Base-by-base conservation (phyloP, 768 basidiomycete species). In the Cystofilobasidium bisporidii region DNA sequence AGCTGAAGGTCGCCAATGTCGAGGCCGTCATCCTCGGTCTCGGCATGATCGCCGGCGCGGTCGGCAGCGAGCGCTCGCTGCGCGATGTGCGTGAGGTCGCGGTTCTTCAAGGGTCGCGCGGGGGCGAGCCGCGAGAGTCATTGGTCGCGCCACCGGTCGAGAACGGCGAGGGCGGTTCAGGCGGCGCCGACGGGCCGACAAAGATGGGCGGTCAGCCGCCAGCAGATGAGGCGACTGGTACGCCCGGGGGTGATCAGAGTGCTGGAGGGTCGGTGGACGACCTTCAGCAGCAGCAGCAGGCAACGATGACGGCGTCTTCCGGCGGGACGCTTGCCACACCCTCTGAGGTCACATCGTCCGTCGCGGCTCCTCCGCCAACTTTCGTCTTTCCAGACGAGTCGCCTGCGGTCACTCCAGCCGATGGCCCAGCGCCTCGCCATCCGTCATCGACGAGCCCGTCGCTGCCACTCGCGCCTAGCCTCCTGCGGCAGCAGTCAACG, bases 401-500 rank as follows among this genome's bases (percentile, higher is more conserved):
- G 18, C 24, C 45, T 45, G 24, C 10, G 47, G 36, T 18, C 15
- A 4, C 41, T 36, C 9, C 55, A 30, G n/a, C 26, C 6, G 28
- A 8, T 15, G 14, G 20, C 41, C n/a, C n/a, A 3, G 3, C 5
- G 22, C 22, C 36, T 30, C 60, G 40, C 4, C 50, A 36, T 18
- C 50, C 59, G 17, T 41, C 67, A 36, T 28, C 53, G 2, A 68
- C 67, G 38, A 36, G 55, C 3, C 55, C 67, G 2, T 63, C 67
- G 22, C 67, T 68, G 8, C 36, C 61, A 18, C 62, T 68, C 30
- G 61, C 67, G 24, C 67, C 67, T 8, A 56, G 57, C 28, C 61
- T 68, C 33, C 67, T 68, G n/a, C 61, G 67, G 3, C 67, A 68
- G 45, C 61, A 68, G 50, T 56, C 53, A 5, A 68, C 67, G 10